Evolutionary conservation across 805 yeast species (phyloP).

Genomic region (Starmera quercuum): DNA sequence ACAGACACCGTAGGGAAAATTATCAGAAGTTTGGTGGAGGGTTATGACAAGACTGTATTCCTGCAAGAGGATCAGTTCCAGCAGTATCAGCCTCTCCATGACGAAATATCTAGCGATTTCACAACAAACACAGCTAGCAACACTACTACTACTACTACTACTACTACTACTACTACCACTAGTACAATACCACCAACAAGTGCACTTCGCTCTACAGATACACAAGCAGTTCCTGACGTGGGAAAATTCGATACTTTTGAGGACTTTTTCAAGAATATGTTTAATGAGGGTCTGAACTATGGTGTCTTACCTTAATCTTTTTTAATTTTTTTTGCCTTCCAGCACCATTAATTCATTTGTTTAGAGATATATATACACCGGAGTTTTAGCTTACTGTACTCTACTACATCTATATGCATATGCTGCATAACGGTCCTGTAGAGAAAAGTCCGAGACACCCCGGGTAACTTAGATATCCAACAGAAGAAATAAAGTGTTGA

Average conservation of each 20-base stretch:
- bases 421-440: no score
- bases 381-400: no score
- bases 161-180: neutral
- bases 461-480: no score
- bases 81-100: conserved; percentile 18
- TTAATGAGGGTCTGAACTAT: neutral
- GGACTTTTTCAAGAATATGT: conserved; percentile 45
- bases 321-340: no score
- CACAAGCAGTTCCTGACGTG: conserved; percentile 2
- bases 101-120: conserved; percentile 18
- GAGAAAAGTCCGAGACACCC: no score
- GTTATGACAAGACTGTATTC: conserved; percentile 20
- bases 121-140: neutral
- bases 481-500: no score
- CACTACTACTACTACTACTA: neutral
- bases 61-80: conserved; percentile 1
- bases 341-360: no score
- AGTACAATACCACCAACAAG: neutral
- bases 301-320: no score
- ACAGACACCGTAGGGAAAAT: conserved; percentile 53
- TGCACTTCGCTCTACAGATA: no score
- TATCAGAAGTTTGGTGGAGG: conserved; percentile 41
- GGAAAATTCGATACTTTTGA: conserved; percentile 39
- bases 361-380: no score
- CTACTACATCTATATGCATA: no score